Evolutionary conservation across 2,329 filamentous ascomycete species (phyloP).

Genomic region (Sclerotinia sclerotiorum): DNA sequence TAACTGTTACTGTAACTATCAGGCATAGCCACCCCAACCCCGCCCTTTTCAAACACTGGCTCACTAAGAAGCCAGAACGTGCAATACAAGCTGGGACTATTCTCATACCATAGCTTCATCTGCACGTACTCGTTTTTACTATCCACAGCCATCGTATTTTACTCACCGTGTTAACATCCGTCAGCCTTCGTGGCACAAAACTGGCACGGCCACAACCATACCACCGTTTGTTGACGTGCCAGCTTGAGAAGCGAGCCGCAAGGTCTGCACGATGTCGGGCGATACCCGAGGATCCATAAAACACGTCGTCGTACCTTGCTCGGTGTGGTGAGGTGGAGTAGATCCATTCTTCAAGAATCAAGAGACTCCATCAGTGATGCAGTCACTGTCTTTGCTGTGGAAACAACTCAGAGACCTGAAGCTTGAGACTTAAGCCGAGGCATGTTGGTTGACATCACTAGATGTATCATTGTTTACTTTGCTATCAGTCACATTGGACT

Average conservation of each 20-base stretch:
- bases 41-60: slow-evolving; percentile 13
- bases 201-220: background rate
- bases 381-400: background rate
- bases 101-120: slow-evolving; percentile 2
- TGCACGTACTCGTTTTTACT: slow-evolving; percentile 9
- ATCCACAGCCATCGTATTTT: slow-evolving; percentile 7
- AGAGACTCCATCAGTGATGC: background rate
- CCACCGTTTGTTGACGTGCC: background rate
- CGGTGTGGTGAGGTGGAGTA: slow-evolving; percentile 14
- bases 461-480: slow-evolving; percentile 6
- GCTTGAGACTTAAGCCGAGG: background rate
- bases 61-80: background rate
- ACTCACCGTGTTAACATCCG: slow-evolving; percentile 6
- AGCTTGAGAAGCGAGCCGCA: background rate
- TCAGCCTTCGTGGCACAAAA: slow-evolving; percentile 9
- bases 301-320: slow-evolving; percentile 19
- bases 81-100: slow-evolving; percentile 10
- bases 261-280: slow-evolving; percentile 3
- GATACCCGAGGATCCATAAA: slow-evolving; percentile 14
- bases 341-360: background rate
- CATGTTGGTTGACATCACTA: slow-evolving; percentile 8
- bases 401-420: slow-evolving; percentile 16
- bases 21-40: background rate
- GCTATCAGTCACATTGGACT: background rate
- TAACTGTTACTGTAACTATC: background rate